Conservation (phyloP, 495 filamentous ascomycete species). For the Talaromyces ruber region DNA sequence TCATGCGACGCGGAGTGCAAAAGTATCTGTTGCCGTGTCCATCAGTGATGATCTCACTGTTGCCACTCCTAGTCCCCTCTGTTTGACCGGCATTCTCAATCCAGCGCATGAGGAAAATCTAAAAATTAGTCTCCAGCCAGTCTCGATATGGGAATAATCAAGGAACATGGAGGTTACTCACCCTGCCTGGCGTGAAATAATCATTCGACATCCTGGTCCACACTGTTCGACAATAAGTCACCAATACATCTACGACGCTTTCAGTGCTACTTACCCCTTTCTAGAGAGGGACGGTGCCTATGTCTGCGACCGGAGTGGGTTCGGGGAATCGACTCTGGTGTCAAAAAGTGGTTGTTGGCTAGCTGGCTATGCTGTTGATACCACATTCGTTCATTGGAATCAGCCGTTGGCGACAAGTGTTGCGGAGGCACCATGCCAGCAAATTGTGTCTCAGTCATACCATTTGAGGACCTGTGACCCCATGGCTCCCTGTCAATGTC, state of each 20-base stretch:
- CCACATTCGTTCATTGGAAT: not conserved
- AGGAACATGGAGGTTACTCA: not conserved
- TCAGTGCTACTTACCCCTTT: not conserved
- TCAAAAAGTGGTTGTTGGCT: not conserved
- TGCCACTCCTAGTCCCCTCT: slow-evolving; percentile 8
- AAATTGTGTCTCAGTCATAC: not conserved
- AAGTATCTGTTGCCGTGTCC: slow-evolving; percentile 17
- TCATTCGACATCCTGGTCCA: not conserved
- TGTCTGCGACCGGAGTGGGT: not conserved
- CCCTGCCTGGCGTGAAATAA: not conserved
- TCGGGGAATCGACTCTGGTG: not conserved
- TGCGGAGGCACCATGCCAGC: not conserved
- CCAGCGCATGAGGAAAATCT: slow-evolving; percentile 28
- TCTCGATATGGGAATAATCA: not conserved
- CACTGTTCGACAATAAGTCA: not conserved
- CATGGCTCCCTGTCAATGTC: not conserved
- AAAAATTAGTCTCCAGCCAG: not conserved
- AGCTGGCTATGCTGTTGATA: not conserved
- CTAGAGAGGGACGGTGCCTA: not conserved
- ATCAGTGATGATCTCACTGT: slow-evolving; percentile 7
- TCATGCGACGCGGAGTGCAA: slow-evolving; percentile 25
- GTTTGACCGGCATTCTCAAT: slow-evolving; percentile 16
- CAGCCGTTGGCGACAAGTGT: not conserved
- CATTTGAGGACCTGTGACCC: not conserved
- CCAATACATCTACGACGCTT: not conserved